phyloP scores from a whole-genome alignment of 805 yeast genomes.

The Hanseniaspora clermontiae region DNA sequence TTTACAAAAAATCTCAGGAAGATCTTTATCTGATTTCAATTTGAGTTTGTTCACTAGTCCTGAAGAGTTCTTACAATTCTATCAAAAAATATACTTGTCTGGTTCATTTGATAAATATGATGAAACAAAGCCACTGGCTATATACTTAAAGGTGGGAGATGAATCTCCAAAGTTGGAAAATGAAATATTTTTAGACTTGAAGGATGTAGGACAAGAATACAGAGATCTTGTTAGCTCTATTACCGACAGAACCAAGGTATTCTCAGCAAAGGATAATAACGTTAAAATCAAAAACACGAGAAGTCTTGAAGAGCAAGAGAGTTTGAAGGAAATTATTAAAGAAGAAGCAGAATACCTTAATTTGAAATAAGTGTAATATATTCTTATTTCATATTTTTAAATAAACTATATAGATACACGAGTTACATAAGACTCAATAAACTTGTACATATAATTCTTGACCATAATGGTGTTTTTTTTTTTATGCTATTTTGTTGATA shows the following conservation, averaged over 20 bases:
- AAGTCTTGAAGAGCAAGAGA: constrained; percentile 4
- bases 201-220: constrained; percentile 10
- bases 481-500: no score
- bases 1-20: constrained; percentile 30
- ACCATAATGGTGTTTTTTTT: no score
- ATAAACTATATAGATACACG: neutral
- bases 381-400: neutral
- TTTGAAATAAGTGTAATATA: neutral
- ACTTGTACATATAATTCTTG: neutral
- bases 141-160: constrained; percentile 39
- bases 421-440: neutral
- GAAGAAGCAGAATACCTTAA: constrained; percentile 6
- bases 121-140: constrained; percentile 66
- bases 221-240: constrained; percentile 3
- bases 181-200: constrained; percentile 13
- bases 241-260: constrained; percentile 6
- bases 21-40: constrained; percentile 29
- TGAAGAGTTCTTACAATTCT: constrained; percentile 22
- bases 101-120: constrained; percentile 32
- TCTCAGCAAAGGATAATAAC: constrained; percentile 5
- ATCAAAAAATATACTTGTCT: constrained; percentile 22
- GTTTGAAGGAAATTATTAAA: neutral
- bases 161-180: constrained; percentile 21
- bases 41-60: constrained; percentile 27
- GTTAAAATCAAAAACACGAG: constrained; percentile 11